A percentile compares a stretch with the other conserved stretches of the same genome.
phyloP scores from a whole-genome alignment of 2,329 filamentous ascomycete species.

The Neofusicoccum cordaticola region DNA sequence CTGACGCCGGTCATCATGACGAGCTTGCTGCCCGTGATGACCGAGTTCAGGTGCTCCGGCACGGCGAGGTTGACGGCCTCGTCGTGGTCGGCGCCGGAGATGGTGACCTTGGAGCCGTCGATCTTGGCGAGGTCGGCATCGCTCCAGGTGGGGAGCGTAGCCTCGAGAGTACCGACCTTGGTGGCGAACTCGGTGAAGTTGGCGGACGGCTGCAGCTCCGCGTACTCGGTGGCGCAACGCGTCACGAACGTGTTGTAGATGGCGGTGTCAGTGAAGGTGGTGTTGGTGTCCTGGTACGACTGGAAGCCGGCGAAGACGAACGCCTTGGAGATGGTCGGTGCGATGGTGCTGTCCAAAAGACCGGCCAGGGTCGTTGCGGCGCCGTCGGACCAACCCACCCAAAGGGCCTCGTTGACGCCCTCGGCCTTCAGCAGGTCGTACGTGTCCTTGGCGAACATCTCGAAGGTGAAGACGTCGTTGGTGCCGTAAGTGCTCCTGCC shows the following conservation, averaged over 20 bases:
- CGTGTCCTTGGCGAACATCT: slow-evolving; percentile 39
- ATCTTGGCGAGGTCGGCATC: slow-evolving; percentile 24
- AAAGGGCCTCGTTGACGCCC: slow-evolving; percentile 31
- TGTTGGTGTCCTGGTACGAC: slow-evolving; percentile 34
- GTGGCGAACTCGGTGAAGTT: slow-evolving; percentile 38
- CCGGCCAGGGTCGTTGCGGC: slow-evolving; percentile 39
- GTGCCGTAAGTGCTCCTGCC: slow-evolving; percentile 40
- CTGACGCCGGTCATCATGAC: slow-evolving; percentile 39
- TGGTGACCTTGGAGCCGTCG: slow-evolving; percentile 27
- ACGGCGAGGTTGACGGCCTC: slow-evolving; percentile 43
- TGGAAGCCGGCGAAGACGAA: slow-evolving; percentile 41
- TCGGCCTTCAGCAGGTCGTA: slow-evolving; percentile 30
- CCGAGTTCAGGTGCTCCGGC: slow-evolving; percentile 32
- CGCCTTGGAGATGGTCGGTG: slow-evolving; percentile 37
- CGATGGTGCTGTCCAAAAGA: slow-evolving; percentile 33
- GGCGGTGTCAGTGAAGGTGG: slow-evolving; percentile 32
- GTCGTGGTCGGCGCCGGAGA: slow-evolving; percentile 31
- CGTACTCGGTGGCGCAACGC: slow-evolving; percentile 39
- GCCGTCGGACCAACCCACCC: slow-evolving; percentile 45
- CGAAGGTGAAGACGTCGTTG: slow-evolving; percentile 39
- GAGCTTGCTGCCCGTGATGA: slow-evolving; percentile 39
- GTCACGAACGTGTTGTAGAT: slow-evolving; percentile 37
- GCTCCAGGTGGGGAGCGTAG: slow-evolving; percentile 33
- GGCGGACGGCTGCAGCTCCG: slow-evolving; percentile 33
- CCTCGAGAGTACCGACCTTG: slow-evolving; percentile 40